Evolutionary conservation across 2,329 filamentous ascomycete genomes (phyloP), one percentile per base, ranked within the genome.

Genomic region (Alternaria novae-zelandiae): DNA sequence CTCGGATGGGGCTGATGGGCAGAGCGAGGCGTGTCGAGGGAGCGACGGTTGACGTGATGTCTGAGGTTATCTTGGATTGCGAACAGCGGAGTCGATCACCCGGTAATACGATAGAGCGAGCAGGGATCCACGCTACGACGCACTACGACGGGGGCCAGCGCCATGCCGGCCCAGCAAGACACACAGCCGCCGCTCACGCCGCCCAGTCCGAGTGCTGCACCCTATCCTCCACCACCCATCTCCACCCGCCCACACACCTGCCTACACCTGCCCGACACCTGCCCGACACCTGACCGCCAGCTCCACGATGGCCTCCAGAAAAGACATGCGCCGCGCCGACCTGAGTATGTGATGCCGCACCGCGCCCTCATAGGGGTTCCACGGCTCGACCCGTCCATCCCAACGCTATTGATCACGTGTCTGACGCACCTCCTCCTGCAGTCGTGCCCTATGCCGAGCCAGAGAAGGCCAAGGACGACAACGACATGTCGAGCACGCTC

Each of bases 401-500:
- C 32, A 28, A 57, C 12, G 43, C 20, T 53, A 21, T 8, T 51
- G 25, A 63, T 78, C 76, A 78, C 74, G 75, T 79, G 75, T 54
- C 69, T 72, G 62, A 70, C 65, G 59, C 41, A 57, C 47, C 30
- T 46, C 17, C 49, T 10, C 12, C 53, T 62, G 11, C 68, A 97
- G 94, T 94, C 78, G 92, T 97, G 73, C 94, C 94, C 64, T 97
- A 96, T 81, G 89, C 93, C 81, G 91, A 91, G 72, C 93, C 93
- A 46, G 84, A 86, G 53, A 84, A 88, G 72, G 89, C 90, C 74
- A 87, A 88, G 73, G 86, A 84, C 66, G 83, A 87, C 69, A 80
- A 81, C 63, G 94, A 97, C 76, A 87, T 97, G 80, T 85, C 88
- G 57, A 90, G 91, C 73, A 88, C 87, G 53, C 85, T 90, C 82